Evolutionary conservation across 495 filamentous ascomycete species (phyloP).

Genomic region (Talaromyces nanjingensis): DNA sequence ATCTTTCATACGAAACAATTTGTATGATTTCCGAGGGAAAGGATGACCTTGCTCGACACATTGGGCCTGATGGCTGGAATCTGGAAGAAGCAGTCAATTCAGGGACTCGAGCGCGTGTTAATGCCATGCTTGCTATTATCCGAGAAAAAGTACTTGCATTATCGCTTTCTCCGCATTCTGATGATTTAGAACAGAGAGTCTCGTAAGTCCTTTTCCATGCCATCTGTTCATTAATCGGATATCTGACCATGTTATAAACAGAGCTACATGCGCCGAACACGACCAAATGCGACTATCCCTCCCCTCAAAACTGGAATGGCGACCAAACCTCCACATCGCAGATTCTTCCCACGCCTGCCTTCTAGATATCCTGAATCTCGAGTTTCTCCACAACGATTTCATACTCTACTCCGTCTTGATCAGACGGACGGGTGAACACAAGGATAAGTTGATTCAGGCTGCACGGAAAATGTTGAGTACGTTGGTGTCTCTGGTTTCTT

Average conservation of each 20-base stretch:
- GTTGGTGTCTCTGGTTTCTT: slow-evolving; percentile 23
- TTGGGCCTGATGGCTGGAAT: slow-evolving; percentile 43
- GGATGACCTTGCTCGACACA: slow-evolving; percentile 14
- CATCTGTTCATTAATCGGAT: not conserved
- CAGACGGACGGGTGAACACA: slow-evolving; percentile 31
- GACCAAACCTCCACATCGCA: slow-evolving; percentile 16
- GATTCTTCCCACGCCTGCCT: not conserved
- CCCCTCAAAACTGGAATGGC: slow-evolving; percentile 10
- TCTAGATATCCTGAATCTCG: slow-evolving; percentile 22
- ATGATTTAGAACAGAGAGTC: slow-evolving; percentile 4
- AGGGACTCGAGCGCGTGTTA: slow-evolving; percentile 32
- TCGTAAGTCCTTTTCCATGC: not conserved
- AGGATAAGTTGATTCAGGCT: slow-evolving; percentile 36
- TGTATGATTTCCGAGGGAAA: slow-evolving; percentile 27
- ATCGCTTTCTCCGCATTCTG: slow-evolving; percentile 26
- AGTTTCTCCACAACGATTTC: slow-evolving; percentile 45
- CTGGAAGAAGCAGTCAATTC: slow-evolving; percentile 21
- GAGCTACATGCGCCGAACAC: slow-evolving; percentile 7
- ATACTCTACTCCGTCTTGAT: slow-evolving; percentile 44
- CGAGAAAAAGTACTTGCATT: slow-evolving; percentile 45
- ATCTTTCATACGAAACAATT: slow-evolving; percentile 34
- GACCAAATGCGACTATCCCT: slow-evolving; percentile 3
- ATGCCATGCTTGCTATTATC: slow-evolving; percentile 29
- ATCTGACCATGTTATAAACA: not conserved
- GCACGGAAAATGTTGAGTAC: slow-evolving; percentile 39